Evolutionary conservation across 2,329 filamentous ascomycete genomes (phyloP).

Genomic region (Aspergillus oerlinghausenensis): DNA sequence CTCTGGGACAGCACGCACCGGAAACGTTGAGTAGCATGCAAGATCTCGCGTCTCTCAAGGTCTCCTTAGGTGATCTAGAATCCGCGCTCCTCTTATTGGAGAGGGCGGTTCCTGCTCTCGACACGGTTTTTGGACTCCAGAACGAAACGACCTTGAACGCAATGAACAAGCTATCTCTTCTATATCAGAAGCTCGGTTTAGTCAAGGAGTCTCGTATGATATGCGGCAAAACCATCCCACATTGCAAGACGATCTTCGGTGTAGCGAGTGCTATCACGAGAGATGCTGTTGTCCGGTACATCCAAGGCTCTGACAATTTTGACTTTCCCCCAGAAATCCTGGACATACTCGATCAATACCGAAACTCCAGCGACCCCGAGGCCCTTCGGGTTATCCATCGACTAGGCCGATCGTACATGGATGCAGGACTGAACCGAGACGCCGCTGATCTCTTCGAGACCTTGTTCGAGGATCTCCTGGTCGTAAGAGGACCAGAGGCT

Average conservation of each 20-base stretch:
- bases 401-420: constrained; percentile 25
- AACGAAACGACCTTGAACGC: constrained; percentile 25
- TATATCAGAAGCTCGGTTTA: constrained; percentile 28
- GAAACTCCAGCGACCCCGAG: constrained; percentile 18
- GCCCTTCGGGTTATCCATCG: constrained; percentile 25
- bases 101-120: constrained; percentile 25
- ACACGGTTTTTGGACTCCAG: constrained; percentile 27
- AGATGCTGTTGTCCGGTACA: constrained; percentile 22
- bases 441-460: constrained; percentile 23
- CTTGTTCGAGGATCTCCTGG: constrained; percentile 24
- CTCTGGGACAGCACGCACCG: constrained; percentile 25
- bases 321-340: constrained; percentile 26
- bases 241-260: constrained; percentile 24
- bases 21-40: constrained; percentile 30
- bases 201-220: constrained; percentile 23
- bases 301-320: constrained; percentile 24
- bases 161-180: constrained; percentile 25
- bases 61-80: constrained; percentile 23
- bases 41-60: constrained; percentile 24
- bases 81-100: constrained; percentile 25
- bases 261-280: constrained; percentile 20
- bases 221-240: constrained; percentile 20
- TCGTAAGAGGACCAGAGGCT: constrained; percentile 21
- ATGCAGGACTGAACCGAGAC: constrained; percentile 25
- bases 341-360: constrained; percentile 24